Base-by-base conservation (phyloP, 129 eudicot species). In the Solidago caesia region DNA sequence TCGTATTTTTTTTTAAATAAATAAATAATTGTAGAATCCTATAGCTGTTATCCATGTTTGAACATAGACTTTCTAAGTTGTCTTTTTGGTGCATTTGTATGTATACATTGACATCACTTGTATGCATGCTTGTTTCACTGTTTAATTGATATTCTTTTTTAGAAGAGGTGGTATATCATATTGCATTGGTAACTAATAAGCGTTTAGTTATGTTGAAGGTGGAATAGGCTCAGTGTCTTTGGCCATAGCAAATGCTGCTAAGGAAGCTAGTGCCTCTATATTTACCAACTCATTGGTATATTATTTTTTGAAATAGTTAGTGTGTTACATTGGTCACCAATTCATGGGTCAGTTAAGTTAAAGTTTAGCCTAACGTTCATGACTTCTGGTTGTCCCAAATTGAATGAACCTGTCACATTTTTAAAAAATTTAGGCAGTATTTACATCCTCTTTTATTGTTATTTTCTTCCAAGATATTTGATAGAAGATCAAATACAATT, bases 151-250 rank as follows among this genome's bases (percentile, higher is more conserved):
- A 21, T 14, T 2, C 6, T 7, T 71, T 42, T 46, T 46, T 64
- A 3, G 39, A 33, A 62, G 61, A 72, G 53, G 67, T 46, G 45
- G 11, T 67, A 68, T 62, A 74, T 75, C 65, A 39, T 11, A 46
- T 26, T 55, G 27, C 9, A 55, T 55, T 4, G 27, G 48, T 60
- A 74, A 76, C 77, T 82, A 64, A 62, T 73, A 63, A 14, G 52
- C 76, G 47, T 80, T 70, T 83, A 95, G 99, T 80, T 95, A 88
- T 84, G 99, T 95, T 74, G 91, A 95, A 87, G 99, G 99, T 76
- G 99, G 99, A 75, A 95, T 95, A 97, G 99, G 99, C 80, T 88
- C 99, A 47, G 97, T 95, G 70, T 95, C 99, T 51, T 48, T 59
- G 82, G 94, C 97, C 47, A 95, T 95, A 51, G 85, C 86, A 73